These are phyloP conservation scores for Scedosporium minutisporum DNA, from an alignment of 2,329 filamentous ascomycete species.

Conservation along the genomic window DNA sequence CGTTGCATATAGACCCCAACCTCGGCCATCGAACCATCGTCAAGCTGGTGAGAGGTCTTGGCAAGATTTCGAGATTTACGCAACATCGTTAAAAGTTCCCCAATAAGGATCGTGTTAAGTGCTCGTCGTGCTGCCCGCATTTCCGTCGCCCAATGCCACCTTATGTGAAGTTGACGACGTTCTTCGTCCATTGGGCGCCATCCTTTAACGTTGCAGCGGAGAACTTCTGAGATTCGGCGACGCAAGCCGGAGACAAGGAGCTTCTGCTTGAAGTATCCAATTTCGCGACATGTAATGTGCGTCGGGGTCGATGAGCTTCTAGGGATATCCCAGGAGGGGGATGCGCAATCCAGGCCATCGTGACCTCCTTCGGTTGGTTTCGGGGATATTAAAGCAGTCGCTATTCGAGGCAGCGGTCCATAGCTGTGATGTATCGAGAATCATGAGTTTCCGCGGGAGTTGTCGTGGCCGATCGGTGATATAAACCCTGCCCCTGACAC, in stretches of 20 bases:
- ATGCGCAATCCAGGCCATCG: background rate
- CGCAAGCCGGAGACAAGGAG: background rate
- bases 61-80: too few species aligned
- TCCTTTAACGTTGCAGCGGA: background rate
- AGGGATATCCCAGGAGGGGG: background rate
- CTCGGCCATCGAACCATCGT: too few species aligned
- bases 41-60: too few species aligned
- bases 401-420: background rate
- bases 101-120: too few species aligned
- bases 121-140: background rate
- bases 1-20: too few species aligned
- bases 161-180: background rate
- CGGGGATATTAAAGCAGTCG: background rate
- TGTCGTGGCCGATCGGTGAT: background rate
- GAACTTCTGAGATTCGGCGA: background rate
- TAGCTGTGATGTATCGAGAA: background rate
- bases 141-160: background rate
- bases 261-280: background rate
- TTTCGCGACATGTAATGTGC: background rate
- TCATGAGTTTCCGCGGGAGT: background rate
- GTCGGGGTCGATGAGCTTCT: background rate
- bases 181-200: background rate
- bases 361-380: too few species aligned
- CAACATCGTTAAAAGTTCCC: too few species aligned
- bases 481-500: background rate